Conservation (phyloP, 2,329 filamentous ascomycete species). For the Xylariaceae sp. region DNA sequence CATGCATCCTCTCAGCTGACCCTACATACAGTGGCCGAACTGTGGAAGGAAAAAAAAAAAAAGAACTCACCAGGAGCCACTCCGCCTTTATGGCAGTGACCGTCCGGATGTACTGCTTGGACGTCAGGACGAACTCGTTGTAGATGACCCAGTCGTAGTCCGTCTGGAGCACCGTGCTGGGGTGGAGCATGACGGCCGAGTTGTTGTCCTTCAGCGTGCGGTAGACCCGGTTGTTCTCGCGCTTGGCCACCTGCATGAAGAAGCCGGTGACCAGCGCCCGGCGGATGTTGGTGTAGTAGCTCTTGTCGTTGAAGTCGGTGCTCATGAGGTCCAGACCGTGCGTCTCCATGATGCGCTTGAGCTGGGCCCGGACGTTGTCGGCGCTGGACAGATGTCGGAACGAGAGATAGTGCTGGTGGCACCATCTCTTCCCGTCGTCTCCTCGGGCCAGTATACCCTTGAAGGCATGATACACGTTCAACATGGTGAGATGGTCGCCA, state of each 20-base stretch:
- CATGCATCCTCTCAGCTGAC: background rate
- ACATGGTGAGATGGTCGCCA: constrained; percentile 89
- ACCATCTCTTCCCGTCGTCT: constrained; percentile 79
- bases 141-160: constrained; percentile 97
- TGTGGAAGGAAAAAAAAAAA: background rate
- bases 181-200: constrained; percentile 86
- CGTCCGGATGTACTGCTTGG: constrained; percentile 95
- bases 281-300: constrained; percentile 97
- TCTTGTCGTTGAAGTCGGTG: constrained; percentile 87
- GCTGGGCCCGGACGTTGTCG: constrained; percentile 85
- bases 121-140: constrained; percentile 96
- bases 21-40: background rate
- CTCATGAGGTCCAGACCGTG: constrained; percentile 78
- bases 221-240: constrained; percentile 83
- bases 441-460: constrained; percentile 62
- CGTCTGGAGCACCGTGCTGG: constrained; percentile 78
- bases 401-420: constrained; percentile 92
- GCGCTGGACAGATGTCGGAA: constrained; percentile 83
- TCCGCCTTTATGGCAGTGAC: constrained; percentile 88
- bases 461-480: constrained; percentile 98
- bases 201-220: constrained; percentile 95
- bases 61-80: constrained; percentile 71
- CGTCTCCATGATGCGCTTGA: constrained; percentile 95
- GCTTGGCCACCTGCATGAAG: constrained; percentile 99
- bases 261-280: constrained; percentile 88